A percentile compares a stretch with the other conserved stretches of the same genome.
phyloP scores from a whole-genome alignment of 176 grass and related monocot genomes.

The Eleusine indica region DNA sequence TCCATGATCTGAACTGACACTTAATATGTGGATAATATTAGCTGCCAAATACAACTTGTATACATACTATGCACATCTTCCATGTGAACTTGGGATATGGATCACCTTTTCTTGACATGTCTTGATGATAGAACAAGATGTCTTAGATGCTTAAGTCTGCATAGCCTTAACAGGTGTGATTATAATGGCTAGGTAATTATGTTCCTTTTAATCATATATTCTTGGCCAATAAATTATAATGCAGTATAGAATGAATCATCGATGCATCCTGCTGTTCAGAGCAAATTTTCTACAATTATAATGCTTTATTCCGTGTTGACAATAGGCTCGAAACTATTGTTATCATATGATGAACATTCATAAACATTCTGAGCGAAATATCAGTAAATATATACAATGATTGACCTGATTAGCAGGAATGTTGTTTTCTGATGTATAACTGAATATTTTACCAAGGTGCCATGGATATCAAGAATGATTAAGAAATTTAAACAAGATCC shows the following conservation, averaged over 20 bases:
- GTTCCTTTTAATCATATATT: background rate
- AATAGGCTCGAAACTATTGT: background rate
- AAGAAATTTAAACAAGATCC: background rate
- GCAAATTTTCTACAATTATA: background rate
- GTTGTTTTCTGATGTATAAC: background rate
- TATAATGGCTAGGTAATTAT: background rate
- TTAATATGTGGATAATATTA: slow-evolving; percentile 28
- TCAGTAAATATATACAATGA: background rate
- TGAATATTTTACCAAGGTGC: slow-evolving; percentile 15
- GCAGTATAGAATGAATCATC: background rate
- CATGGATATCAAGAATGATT: background rate
- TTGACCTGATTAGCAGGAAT: background rate
- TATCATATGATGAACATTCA: background rate
- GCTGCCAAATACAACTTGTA: background rate
- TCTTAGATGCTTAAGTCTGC: slow-evolving; percentile 19
- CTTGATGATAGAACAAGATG: background rate
- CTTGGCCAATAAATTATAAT: background rate
- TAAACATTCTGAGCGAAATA: background rate
- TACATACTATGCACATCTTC: slow-evolving; percentile 10
- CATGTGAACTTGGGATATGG: slow-evolving; percentile 10
- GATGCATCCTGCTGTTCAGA: background rate
- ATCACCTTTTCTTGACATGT: slow-evolving; percentile 21
- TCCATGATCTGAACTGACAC: background rate
- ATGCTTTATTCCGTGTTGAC: background rate
- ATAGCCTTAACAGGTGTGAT: slow-evolving; percentile 17